Evolutionary conservation across 345 rosid species (phyloP).

Genomic region (Toxicodendron radicans): DNA sequence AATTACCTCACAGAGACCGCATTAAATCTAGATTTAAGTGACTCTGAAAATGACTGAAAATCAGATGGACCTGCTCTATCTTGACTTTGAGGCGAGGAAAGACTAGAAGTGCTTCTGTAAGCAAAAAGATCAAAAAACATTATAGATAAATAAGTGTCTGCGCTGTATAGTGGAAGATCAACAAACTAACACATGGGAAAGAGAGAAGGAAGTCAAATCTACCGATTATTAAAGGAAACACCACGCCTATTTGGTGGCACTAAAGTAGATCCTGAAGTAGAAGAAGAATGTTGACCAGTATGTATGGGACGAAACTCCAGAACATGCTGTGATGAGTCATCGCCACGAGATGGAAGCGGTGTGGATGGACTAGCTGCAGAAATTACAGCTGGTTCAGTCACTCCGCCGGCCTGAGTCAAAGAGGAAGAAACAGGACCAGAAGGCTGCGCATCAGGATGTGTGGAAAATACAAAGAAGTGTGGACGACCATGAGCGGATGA

Average conservation of each 20-base stretch:
- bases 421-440: conserved; percentile 37
- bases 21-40: conserved; percentile 61
- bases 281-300: conserved; percentile 30
- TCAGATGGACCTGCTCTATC: conserved; percentile 68
- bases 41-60: conserved; percentile 60
- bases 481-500: conserved; percentile 56
- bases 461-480: conserved; percentile 54
- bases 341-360: conserved; percentile 27
- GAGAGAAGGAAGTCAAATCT: conserved; percentile 5
- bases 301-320: conserved; percentile 27
- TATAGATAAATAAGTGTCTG: not conserved
- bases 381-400: conserved; percentile 37
- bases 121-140: conserved; percentile 6
- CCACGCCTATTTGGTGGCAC: conserved; percentile 35
- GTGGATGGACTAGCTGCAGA: conserved; percentile 32
- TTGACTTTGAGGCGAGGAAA: conserved; percentile 36
- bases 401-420: conserved; percentile 30
- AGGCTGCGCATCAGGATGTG: conserved; percentile 38
- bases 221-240: conserved; percentile 46
- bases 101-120: conserved; percentile 34
- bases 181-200: not conserved
- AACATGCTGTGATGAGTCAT: conserved; percentile 31
- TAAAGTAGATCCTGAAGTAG: conserved; percentile 36
- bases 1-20: conserved; percentile 58
- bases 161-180: not conserved